These are phyloP conservation scores for Eucalyptus albens DNA, from an alignment of 345 rosid genomes.

Conservation along the genomic window DNA sequence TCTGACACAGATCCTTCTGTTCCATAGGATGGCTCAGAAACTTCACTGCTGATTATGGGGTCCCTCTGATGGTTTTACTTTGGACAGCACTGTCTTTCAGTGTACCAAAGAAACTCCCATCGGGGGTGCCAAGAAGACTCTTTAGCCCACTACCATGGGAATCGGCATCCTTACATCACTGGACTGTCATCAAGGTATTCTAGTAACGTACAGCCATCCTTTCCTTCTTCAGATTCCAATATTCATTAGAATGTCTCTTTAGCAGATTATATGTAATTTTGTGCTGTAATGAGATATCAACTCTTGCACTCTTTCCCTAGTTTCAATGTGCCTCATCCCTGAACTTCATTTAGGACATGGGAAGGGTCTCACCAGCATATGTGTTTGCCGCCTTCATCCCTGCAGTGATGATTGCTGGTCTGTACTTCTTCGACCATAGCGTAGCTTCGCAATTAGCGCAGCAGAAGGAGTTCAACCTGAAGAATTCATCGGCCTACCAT, in stretches of 20 bases:
- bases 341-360: slow-evolving; percentile 50
- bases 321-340: background rate
- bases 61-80: slow-evolving; percentile 68
- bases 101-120: slow-evolving; percentile 33
- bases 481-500: slow-evolving; percentile 74
- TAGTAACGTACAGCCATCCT: background rate
- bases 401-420: slow-evolving; percentile 69
- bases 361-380: slow-evolving; percentile 42
- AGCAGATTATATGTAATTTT: background rate
- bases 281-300: background rate
- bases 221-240: background rate
- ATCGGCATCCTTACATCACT: slow-evolving; percentile 39
- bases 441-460: slow-evolving; percentile 83
- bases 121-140: slow-evolving; percentile 75
- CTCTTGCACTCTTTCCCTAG: background rate
- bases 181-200: slow-evolving; percentile 67
- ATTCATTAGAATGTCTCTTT: background rate
- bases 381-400: slow-evolving; percentile 71
- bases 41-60: slow-evolving; percentile 78
- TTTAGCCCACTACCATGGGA: slow-evolving; percentile 70
- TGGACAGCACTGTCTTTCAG: slow-evolving; percentile 67
- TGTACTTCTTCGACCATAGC: slow-evolving; percentile 81
- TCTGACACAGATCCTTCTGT: background rate
- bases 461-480: slow-evolving; percentile 79
- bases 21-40: slow-evolving; percentile 41